phyloP scores from a whole-genome alignment of 192 early-diverging fungal genomes.

The Polychytrium aggregatum region DNA sequence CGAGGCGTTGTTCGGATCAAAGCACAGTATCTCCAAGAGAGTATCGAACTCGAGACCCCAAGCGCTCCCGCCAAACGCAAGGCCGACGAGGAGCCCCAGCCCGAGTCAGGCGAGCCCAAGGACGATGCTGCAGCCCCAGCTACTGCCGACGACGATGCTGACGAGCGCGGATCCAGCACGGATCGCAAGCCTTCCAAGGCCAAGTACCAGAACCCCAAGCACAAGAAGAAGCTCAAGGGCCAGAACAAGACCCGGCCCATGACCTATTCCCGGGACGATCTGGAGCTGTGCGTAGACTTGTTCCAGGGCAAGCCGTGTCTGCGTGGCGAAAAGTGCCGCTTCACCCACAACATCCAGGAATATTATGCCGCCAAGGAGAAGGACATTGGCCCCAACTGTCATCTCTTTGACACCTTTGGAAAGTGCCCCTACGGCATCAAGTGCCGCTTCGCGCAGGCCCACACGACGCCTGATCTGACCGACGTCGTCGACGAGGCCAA shows the following conservation, averaged over 20 bases:
- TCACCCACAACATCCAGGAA: slow-evolving; percentile 63
- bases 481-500: slow-evolving; percentile 43
- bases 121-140: no score
- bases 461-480: slow-evolving; percentile 25
- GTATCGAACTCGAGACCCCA: no score
- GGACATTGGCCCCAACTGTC: slow-evolving; percentile 66
- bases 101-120: no score
- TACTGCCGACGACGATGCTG: no score
- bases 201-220: no score
- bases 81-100: no score
- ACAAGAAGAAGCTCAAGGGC: neutral
- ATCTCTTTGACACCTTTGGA: slow-evolving; percentile 61
- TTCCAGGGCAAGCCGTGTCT: slow-evolving; percentile 35
- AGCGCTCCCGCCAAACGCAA: no score
- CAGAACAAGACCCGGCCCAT: no score
- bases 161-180: no score
- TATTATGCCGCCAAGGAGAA: slow-evolving; percentile 62
- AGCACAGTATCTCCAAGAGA: no score
- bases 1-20: no score
- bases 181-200: no score
- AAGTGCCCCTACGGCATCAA: slow-evolving; percentile 43
- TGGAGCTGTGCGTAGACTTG: slow-evolving; percentile 41
- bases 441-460: slow-evolving; percentile 31
- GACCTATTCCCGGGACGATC: slow-evolving; percentile 5
- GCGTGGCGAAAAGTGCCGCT: slow-evolving; percentile 51